Evolutionary conservation across 2,329 filamentous ascomycete genomes (phyloP).

Genomic region (Aspergillus niger): DNA sequence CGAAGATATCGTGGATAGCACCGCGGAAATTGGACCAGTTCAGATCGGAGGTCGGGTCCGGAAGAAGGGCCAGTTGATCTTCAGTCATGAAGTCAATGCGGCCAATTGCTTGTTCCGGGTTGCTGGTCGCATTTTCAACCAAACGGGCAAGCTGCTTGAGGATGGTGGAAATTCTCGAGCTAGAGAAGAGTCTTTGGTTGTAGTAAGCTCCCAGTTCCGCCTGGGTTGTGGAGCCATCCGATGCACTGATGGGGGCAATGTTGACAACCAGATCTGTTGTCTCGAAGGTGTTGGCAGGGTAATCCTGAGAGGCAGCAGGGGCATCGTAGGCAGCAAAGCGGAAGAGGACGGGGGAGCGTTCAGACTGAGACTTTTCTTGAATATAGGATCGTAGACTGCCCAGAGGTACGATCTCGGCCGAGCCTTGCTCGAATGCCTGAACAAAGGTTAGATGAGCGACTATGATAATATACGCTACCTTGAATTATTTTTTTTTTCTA

Average conservation of each 20-base stretch:
- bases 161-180: conserved; percentile 46
- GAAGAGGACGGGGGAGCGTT: conserved; percentile 46
- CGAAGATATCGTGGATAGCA: conserved; percentile 47
- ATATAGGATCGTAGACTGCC: conserved; percentile 44
- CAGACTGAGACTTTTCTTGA: conserved; percentile 43
- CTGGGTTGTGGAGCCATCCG: conserved; percentile 25
- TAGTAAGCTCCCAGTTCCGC: conserved; percentile 45
- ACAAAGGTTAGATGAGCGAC: conserved; percentile 9
- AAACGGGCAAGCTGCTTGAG: conserved; percentile 47
- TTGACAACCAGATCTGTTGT: conserved; percentile 47
- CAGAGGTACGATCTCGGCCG: conserved; percentile 46
- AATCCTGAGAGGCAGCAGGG: conserved; percentile 44
- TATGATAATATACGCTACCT: too few species aligned
- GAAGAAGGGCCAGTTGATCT: conserved; percentile 37
- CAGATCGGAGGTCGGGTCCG: conserved; percentile 46
- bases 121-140: conserved; percentile 42
- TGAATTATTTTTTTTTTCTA: background rate
- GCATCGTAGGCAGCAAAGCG: conserved; percentile 51
- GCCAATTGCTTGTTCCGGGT: conserved; percentile 45
- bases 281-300: conserved; percentile 47
- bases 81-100: conserved; percentile 47
- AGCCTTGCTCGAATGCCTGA: conserved; percentile 44
- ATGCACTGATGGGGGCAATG: conserved; percentile 31
- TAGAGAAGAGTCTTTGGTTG: conserved; percentile 50
- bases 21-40: conserved; percentile 50